These are phyloP conservation scores for Tephrocybe sp. DNA, from an alignment of 768 basidiomycete genomes.

Conservation along the genomic window DNA sequence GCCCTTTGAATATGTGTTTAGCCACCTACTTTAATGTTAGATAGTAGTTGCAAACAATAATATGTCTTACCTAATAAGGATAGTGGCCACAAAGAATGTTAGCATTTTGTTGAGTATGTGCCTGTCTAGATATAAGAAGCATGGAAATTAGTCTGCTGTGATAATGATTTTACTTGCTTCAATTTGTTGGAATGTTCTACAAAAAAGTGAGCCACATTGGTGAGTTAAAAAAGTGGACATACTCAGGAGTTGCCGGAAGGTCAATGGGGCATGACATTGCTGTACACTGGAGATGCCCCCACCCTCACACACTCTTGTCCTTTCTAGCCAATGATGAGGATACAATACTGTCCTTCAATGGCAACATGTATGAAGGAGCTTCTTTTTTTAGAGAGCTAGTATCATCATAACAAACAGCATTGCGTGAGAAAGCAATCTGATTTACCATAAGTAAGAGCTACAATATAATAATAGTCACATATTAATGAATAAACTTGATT, in stretches of 20 bases:
- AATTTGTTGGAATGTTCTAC: conserved; percentile 8
- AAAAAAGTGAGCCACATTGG: neutral
- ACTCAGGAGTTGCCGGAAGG: conserved; percentile 4
- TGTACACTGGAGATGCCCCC: conserved; percentile 12
- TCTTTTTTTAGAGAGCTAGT: no score
- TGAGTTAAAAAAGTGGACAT: neutral
- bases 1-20: conserved; percentile 8
- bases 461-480: no score
- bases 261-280: conserved; percentile 7
- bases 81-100: conserved; percentile 4
- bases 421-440: no score
- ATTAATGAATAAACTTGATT: no score
- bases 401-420: no score
- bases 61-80: neutral
- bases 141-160: conserved; percentile 8
- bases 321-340: neutral
- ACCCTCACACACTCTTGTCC: conserved; percentile 12
- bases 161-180: neutral
- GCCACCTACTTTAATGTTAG: conserved; percentile 1
- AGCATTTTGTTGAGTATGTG: conserved; percentile 1
- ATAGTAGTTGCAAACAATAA: neutral
- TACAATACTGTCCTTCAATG: neutral
- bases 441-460: no score
- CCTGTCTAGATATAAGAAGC: conserved; percentile 13
- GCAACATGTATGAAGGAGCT: no score